Percentiles rank a stretch among this genome's conserved stretches.
Conservation (phyloP, 371 early-diverging fungal species). For the Mortierella sp. region DNA sequence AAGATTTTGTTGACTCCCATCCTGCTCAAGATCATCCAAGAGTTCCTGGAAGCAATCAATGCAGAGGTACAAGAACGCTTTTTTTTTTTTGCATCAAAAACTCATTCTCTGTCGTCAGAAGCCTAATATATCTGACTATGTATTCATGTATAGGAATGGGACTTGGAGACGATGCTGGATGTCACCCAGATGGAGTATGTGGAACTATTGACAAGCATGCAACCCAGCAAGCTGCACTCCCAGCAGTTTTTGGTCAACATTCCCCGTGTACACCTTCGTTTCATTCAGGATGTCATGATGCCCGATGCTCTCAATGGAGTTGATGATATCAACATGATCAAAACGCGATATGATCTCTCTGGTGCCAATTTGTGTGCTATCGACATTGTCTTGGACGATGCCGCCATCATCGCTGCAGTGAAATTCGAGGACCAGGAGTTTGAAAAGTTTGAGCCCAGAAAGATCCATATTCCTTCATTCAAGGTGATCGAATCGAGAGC, state of each 20-base stretch:
- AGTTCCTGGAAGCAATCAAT: conserved; percentile 73
- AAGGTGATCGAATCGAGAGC: conserved; percentile 69
- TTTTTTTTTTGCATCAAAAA: neutral
- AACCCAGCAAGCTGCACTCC: conserved; percentile 59
- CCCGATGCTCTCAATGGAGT: conserved; percentile 75
- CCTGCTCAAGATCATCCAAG: conserved; percentile 77
- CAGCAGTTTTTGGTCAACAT: conserved; percentile 68
- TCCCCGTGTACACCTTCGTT: conserved; percentile 73
- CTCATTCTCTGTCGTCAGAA: neutral
- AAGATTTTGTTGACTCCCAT: conserved; percentile 77
- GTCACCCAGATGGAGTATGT: conserved; percentile 75
- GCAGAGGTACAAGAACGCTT: conserved; percentile 61
- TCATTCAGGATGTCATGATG: conserved; percentile 82
- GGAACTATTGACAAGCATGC: conserved; percentile 63
- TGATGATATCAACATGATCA: conserved; percentile 60
- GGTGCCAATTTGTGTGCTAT: conserved; percentile 75
- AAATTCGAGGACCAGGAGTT: conserved; percentile 70
- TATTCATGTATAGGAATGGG: conserved; percentile 62
- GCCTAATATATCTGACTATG: too few relatives aligned
- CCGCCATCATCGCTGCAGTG: conserved; percentile 64
- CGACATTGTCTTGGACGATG: conserved; percentile 69
- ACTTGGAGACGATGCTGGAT: conserved; percentile 78
- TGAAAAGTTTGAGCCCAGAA: conserved; percentile 63
- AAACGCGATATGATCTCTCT: conserved; percentile 71
- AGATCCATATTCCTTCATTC: conserved; percentile 57